Base-by-base conservation (phyloP, 257 asterid genomes). In the Lycium ferocissimum region DNA sequence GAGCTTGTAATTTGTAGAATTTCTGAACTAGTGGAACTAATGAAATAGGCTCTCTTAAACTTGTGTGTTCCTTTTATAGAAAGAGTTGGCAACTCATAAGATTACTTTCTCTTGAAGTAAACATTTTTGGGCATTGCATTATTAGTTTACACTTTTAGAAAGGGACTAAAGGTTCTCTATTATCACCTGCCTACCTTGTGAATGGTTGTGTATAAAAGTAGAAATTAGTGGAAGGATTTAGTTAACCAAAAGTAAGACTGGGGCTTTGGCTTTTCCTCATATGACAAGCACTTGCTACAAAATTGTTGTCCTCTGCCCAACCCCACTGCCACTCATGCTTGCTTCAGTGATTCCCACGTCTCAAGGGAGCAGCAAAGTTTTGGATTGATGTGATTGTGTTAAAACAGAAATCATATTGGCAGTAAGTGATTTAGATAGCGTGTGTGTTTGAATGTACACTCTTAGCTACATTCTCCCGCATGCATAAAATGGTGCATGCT, bases 61-160 rank as follows among this genome's bases (percentile, higher is more conserved):
- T 69, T 87, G 86, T 33, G 83, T 76, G 18, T 71, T 47, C 70
- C 81, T 86, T 84, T 89, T 89, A 88, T 75, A 83, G 79, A 85
- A 85, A 91, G 91, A 84, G 86, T 88, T 51, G 85, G 87, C 90
- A 87, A 90, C 91, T 84, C 92, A 94, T 83, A 72, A 61, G 14
- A 49, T 26, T 92, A 87, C 80, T 92, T 89, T 86, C 93, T 54
- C 84, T 49, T 61, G 85, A 94, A 94, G 97, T 92, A 91, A 95
- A 80, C 82, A 22, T 51, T 76, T 11, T 51, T 38, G 49, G 73
- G 14, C 3, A 2, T 59, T 58, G 8, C 69, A 62, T 69, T 10
- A 63, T 22, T 69, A 37, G 78, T 69, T 51, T 49, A 76, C 22
- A 22, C 7, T 75, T 51, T 14, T 7, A 15, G 0, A 18, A 51